Conservation (phyloP, 331 rosid genomes). For the Cydonia oblonga region DNA sequence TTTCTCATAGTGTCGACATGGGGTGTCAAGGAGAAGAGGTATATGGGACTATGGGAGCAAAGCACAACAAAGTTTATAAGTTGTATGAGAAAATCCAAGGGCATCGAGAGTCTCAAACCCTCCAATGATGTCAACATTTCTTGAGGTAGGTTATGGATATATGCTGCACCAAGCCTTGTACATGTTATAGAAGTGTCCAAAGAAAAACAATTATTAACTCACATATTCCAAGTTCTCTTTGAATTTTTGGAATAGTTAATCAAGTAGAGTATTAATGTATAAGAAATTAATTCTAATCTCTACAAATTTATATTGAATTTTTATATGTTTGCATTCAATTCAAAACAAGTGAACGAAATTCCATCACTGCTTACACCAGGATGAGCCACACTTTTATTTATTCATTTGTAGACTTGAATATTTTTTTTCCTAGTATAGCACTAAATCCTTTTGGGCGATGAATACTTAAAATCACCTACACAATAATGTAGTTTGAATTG, state of each 20-base stretch:
- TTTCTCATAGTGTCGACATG: conserved; percentile 50
- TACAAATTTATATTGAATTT: background rate
- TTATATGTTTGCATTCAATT: background rate
- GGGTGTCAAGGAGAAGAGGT: no score
- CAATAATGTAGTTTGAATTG: background rate
- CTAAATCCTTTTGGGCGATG: background rate
- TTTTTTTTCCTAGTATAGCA: background rate
- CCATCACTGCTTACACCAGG: background rate
- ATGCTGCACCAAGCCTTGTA: background rate
- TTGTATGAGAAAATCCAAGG: conserved; percentile 34
- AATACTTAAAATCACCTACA: background rate
- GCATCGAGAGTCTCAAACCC: conserved; percentile 48
- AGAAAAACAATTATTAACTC: background rate
- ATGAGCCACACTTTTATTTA: background rate
- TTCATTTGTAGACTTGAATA: background rate
- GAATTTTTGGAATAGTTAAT: background rate
- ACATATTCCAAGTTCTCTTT: no score
- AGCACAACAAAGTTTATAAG: background rate
- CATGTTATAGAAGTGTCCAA: background rate
- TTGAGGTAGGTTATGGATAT: conserved; percentile 34
- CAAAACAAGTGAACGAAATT: background rate
- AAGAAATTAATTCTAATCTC: background rate
- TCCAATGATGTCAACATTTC: conserved; percentile 68
- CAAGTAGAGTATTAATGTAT: background rate
- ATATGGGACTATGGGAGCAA: background rate